Evolutionary conservation across 2,329 filamentous ascomycete genomes (phyloP).

Genomic region (Blumeria graminis): DNA sequence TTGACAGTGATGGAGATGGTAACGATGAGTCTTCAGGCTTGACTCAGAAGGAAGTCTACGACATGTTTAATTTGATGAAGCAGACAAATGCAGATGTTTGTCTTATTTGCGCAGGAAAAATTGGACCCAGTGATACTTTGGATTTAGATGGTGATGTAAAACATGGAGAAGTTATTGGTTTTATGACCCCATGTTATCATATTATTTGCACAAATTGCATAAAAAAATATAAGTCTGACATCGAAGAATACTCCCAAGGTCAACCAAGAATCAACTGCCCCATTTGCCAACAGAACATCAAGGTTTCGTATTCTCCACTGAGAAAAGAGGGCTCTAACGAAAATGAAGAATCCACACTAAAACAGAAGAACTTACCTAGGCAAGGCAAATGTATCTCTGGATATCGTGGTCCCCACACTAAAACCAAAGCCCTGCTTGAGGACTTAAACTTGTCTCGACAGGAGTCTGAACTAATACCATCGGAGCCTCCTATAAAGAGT

Average conservation of each 20-base stretch:
- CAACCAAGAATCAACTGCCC: slow-evolving; percentile 30
- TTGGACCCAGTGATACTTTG: slow-evolving; percentile 31
- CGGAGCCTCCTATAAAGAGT: slow-evolving; percentile 54
- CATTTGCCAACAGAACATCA: slow-evolving; percentile 40
- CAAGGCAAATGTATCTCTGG: slow-evolving; percentile 34
- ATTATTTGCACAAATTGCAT: slow-evolving; percentile 59
- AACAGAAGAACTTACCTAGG: slow-evolving; percentile 18
- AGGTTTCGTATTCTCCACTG: slow-evolving; percentile 42
- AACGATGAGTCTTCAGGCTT: slow-evolving; percentile 28
- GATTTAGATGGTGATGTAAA: slow-evolving; percentile 29
- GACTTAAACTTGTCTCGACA: slow-evolving; percentile 41
- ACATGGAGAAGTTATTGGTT: slow-evolving; percentile 38
- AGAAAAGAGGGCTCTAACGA: slow-evolving; percentile 20
- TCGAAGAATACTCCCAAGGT: slow-evolving; percentile 20
- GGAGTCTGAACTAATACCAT: slow-evolving; percentile 32
- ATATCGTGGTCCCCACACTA: slow-evolving; percentile 76
- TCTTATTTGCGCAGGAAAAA: slow-evolving; percentile 39
- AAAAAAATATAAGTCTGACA: slow-evolving; percentile 28
- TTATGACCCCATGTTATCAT: slow-evolving; percentile 73
- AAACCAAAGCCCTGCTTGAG: slow-evolving; percentile 62
- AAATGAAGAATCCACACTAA: slow-evolving; percentile 10
- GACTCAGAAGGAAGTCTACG: slow-evolving; percentile 51
- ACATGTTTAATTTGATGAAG: slow-evolving; percentile 63
- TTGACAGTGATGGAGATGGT: slow-evolving; percentile 55
- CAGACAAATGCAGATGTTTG: slow-evolving; percentile 61